Base-by-base conservation (phyloP, 1,139 yeast genomes). In the Lodderomyces parapsilosis region DNA sequence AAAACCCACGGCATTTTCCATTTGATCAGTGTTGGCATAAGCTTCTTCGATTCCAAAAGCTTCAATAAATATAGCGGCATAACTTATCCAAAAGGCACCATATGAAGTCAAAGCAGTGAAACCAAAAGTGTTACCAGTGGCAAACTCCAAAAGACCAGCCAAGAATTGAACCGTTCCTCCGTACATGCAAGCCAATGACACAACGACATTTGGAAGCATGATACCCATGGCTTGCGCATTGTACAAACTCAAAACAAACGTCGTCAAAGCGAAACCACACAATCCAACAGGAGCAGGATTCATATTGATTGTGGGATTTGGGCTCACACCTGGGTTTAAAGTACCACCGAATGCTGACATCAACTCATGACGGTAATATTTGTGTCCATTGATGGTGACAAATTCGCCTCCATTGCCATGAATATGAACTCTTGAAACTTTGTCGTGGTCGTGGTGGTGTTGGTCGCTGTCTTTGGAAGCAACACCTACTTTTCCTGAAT, bases 21-120 rank as follows among this genome's bases (percentile, higher is more conserved):
- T 66, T 54, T 62, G 65, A 40, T 71, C 77, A 1, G 67, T 60
- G 2, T 62, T 64, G 4, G 9, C 8, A 53, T 84, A 84, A 18
- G 82, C 76, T 4, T 71, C 65, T 2, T 65, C 59, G 42, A 81
- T 74, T 14, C 80, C 83, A 60, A 84, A 83, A 38, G 73, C 69
- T 41, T 80, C 76, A 43, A 78, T 64, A 44, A 78, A 60, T 36
- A 83, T 73, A 8, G 86, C 88, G 42, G 91, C 91, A 57, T 82
- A 86, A 44, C 85, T 78, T 41, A 81, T 53, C 77, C 78, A 72
- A 53, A 72, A 72, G 1, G 71, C 70, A 7, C 77, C 78, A 47
- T 68, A 72, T 1, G 73, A 65, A 8, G 66, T 55, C 49, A 72
- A 67, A 3, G 75, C 75, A 19, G 70, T 64, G 36, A 60, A 67